Evolutionary conservation across 371 early-diverging fungal genomes (phyloP), one percentile per base, ranked within the genome.

Genomic region (Circinella umbellata): DNA sequence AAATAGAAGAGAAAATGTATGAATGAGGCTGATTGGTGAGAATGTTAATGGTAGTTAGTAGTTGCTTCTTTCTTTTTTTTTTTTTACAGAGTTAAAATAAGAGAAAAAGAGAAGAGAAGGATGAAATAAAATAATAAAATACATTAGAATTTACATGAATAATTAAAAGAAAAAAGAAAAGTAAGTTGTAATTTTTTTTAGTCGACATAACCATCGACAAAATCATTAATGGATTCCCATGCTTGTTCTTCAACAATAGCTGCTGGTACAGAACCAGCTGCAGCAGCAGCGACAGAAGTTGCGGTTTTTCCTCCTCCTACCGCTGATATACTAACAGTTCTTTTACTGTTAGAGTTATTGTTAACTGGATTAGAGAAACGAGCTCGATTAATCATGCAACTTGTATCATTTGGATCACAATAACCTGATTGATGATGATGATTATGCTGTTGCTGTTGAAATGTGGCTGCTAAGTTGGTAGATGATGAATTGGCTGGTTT

Each of bases 211-310:
- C 80, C 77, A 61, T 79, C 73, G 20, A 73, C 70, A 67, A 79
- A 79, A 42, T 76, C 75, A 70, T 77, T 64, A 55, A 79, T 79
- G 1, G 69, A 71, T 53, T 79, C 77, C 80, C 76, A 76, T 35
- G 70, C 72, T 15, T 13, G 46, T 34, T 66, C 65, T 36, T 70
- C 69, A 38, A 51, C 68, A 27, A 61, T 34, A n/a, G 68, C 34
- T 48, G 46, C 5, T 10, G 65, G 37, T 11, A 49, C 62, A 68
- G 68, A 49, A 20, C 68, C 68, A 39, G 68, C 61, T 61, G 61
- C 53, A 20, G 51, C 54, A 18, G 34, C 20, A 27, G 36, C 13
- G 18, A 36, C 46, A 42, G 61, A 51, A 20, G 51, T 39, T 17
- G 34, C 34, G 11, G 36, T 11, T 1, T 9, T 11, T 9, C 42